Percentiles rank a stretch among this genome's conserved stretches.
Evolutionary conservation across 2,329 filamentous ascomycete species (phyloP).

Genomic region (Cryphonectria japonica): DNA sequence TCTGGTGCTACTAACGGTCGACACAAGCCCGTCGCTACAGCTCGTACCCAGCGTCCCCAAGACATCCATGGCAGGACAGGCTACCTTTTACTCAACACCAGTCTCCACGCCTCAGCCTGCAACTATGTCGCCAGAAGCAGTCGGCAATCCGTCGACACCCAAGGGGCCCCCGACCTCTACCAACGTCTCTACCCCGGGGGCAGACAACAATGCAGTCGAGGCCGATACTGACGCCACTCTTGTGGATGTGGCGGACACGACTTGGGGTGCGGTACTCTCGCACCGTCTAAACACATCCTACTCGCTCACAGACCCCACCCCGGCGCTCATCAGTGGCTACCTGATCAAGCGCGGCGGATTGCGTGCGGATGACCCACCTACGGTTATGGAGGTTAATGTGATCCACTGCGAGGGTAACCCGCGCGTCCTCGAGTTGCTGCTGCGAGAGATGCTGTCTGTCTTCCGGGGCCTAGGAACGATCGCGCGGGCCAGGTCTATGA

Average conservation of each 20-base stretch:
- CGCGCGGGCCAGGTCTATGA: slow-evolving; percentile 67
- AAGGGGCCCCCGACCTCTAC: slow-evolving; percentile 41
- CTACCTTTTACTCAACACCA: slow-evolving; percentile 62
- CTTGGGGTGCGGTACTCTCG: slow-evolving; percentile 72
- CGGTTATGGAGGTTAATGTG: slow-evolving; percentile 66
- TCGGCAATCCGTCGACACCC: slow-evolving; percentile 54
- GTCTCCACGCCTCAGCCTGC: slow-evolving; percentile 68
- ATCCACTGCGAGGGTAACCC: slow-evolving; percentile 59
- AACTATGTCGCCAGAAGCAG: slow-evolving; percentile 65
- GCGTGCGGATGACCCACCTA: slow-evolving; percentile 60
- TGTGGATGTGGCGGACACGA: slow-evolving; percentile 73
- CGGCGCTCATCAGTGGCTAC: slow-evolving; percentile 66
- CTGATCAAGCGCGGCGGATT: slow-evolving; percentile 65
- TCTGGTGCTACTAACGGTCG: slow-evolving; percentile 65
- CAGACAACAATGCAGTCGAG: slow-evolving; percentile 48
- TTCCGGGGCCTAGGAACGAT: slow-evolving; percentile 72
- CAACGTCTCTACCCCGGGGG: slow-evolving; percentile 51
- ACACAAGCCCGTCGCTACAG: slow-evolving; percentile 67
- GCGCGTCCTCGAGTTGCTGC: slow-evolving; percentile 62
- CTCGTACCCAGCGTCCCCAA: slow-evolving; percentile 60
- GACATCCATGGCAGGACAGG: slow-evolving; percentile 49
- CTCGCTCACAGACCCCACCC: slow-evolving; percentile 57
- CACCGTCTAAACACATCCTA: slow-evolving; percentile 67
- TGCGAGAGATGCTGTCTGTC: slow-evolving; percentile 71
- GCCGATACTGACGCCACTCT: slow-evolving; percentile 66